Conservation (phyloP, 305 asterid genomes). For the Solanum hybrid region DNA sequence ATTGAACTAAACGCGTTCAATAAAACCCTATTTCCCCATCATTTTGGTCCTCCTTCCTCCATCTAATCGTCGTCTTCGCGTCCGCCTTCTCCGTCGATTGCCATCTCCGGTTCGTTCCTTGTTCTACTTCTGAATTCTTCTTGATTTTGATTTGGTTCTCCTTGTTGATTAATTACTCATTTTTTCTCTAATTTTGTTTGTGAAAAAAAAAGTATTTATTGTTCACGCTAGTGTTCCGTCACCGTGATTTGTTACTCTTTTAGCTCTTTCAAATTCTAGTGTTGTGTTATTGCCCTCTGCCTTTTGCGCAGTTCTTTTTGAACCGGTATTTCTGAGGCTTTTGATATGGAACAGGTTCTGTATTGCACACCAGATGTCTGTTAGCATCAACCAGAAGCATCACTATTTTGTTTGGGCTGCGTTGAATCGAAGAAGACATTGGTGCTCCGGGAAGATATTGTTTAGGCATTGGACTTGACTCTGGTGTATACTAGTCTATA, state of each 20-base stretch:
- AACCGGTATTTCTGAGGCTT: neutral
- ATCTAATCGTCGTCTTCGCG: neutral
- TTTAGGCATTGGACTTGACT: conserved; percentile 5
- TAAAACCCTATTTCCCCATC: neutral
- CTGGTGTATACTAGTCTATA: neutral
- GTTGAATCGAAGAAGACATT: neutral
- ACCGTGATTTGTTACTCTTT: neutral
- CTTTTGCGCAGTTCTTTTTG: neutral
- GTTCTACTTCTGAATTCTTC: neutral
- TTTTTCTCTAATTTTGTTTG: neutral
- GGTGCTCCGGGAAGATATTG: neutral
- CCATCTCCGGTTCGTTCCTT: neutral
- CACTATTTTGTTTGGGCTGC: conserved; percentile 6
- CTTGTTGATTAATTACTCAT: neutral
- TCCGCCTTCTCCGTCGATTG: neutral
- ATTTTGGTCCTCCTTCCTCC: neutral
- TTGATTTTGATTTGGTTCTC: neutral
- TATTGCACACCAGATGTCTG: conserved; percentile 5
- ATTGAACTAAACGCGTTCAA: neutral
- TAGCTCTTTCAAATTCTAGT: neutral
- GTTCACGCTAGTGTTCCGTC: neutral
- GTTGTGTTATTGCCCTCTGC: neutral
- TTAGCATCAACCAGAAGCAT: neutral
- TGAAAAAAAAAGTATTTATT: neutral
- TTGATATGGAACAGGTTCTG: neutral